Conservation (phyloP, 2,329 filamentous ascomycete genomes). For the Anisogramma anomala region DNA sequence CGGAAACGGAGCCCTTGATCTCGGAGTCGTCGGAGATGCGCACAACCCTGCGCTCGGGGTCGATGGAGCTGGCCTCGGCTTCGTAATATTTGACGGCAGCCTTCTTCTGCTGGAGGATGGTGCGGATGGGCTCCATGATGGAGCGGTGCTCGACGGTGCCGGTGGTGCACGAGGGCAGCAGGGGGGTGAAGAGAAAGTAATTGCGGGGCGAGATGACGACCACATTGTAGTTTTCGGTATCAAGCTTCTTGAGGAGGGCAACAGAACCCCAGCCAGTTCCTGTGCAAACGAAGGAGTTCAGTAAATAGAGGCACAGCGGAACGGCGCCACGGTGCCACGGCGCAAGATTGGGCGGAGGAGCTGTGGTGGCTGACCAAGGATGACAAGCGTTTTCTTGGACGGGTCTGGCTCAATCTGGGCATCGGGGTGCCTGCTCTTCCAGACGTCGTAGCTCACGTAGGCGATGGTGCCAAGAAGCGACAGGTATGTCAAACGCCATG, state of each 20-base stretch:
- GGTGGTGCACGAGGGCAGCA: constrained; percentile 93
- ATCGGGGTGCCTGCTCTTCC: constrained; percentile 66
- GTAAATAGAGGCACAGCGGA: constrained; percentile 15
- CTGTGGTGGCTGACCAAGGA: constrained; percentile 58
- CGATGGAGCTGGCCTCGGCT: constrained; percentile 91
- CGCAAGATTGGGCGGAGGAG: neutral
- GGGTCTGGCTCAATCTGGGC: constrained; percentile 73
- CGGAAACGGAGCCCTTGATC: constrained; percentile 68
- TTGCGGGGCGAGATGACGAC: constrained; percentile 95
- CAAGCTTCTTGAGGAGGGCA: constrained; percentile 93
- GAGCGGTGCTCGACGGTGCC: constrained; percentile 97
- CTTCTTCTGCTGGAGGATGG: constrained; percentile 91
- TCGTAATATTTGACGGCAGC: constrained; percentile 93
- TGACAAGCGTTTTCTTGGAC: constrained; percentile 89
- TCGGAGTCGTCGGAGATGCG: constrained; percentile 88
- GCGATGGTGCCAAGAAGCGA: constrained; percentile 57
- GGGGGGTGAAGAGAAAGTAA: constrained; percentile 98
- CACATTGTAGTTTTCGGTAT: constrained; percentile 98
- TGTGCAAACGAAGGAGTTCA: constrained; percentile 26
- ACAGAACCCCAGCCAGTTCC: constrained; percentile 94
- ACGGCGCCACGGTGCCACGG: too few relatives aligned
- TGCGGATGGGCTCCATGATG: constrained; percentile 98
- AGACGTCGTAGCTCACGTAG: constrained; percentile 71
- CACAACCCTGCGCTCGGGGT: constrained; percentile 79
- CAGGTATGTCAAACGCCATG: constrained; percentile 74